A percentile compares a stretch with the other conserved stretches of the same genome.
Evolutionary conservation across 768 basidiomycete genomes (phyloP).

Genomic region (Rhodosporidiobolus odoratus): DNA sequence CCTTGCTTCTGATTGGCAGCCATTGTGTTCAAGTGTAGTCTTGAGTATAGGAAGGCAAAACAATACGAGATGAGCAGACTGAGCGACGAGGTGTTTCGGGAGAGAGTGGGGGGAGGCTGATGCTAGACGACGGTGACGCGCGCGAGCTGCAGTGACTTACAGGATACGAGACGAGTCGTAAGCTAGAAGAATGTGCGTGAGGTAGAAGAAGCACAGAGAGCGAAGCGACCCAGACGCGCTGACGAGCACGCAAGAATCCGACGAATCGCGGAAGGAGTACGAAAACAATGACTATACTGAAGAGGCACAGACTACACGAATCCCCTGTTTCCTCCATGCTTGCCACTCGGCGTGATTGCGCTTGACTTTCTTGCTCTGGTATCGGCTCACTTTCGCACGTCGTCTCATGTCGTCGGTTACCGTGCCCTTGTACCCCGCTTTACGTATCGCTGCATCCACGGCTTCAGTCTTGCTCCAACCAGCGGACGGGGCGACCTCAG

Average conservation of each 20-base stretch:
- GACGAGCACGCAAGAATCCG: too few species aligned
- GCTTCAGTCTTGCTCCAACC: constrained; percentile 90
- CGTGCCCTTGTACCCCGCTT: constrained; percentile 79
- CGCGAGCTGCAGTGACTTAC: too few species aligned
- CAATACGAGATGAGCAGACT: not conserved
- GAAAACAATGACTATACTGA: too few species aligned
- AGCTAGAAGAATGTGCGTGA: too few species aligned
- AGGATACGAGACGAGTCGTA: too few species aligned
- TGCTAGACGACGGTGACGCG: too few species aligned
- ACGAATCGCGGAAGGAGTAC: too few species aligned
- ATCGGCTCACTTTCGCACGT: constrained; percentile 68
- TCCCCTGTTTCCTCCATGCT: constrained; percentile 58
- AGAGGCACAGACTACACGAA: not conserved
- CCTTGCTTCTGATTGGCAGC: constrained; percentile 10
- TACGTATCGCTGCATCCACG: constrained; percentile 82
- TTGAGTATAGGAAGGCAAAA: too few species aligned
- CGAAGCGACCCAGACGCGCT: too few species aligned
- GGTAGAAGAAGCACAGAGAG: too few species aligned
- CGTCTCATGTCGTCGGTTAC: constrained; percentile 77
- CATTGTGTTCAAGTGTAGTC: not conserved
- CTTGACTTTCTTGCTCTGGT: constrained; percentile 67
- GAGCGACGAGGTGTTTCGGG: not conserved
- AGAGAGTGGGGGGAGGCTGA: too few species aligned
- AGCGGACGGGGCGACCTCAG: constrained; percentile 85
- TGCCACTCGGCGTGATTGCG: constrained; percentile 73